Percentiles rank a stretch among this genome's conserved stretches.
Evolutionary conservation across 306 rosid genomes (phyloP).

Genomic region (Cicer yamashitae): DNA sequence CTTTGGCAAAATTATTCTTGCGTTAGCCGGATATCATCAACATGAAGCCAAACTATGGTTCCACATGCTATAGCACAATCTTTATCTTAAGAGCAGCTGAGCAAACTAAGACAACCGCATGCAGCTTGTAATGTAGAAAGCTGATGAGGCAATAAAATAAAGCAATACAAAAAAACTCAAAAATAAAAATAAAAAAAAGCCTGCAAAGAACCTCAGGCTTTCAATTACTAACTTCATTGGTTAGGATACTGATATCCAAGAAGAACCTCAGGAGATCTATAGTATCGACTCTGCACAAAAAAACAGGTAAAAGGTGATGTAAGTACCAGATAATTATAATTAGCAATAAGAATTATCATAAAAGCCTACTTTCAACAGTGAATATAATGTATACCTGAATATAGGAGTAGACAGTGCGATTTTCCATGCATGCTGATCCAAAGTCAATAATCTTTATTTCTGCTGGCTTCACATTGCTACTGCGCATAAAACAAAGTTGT

Average conservation of each 20-base stretch:
- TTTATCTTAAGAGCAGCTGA: slow-evolving; percentile 22
- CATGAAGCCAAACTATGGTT: slow-evolving; percentile 34
- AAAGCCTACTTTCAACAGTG: slow-evolving; percentile 29
- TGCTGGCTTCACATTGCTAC: slow-evolving; percentile 79
- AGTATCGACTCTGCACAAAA: slow-evolving; percentile 92
- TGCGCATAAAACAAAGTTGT: slow-evolving; percentile 46
- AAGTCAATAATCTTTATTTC: slow-evolving; percentile 96
- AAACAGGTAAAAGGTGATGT: slow-evolving; percentile 23
- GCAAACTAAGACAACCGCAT: slow-evolving; percentile 31
- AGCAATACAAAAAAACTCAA: slow-evolving; percentile 19
- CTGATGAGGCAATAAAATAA: slow-evolving; percentile 21
- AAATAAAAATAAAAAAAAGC: slow-evolving; percentile 23
- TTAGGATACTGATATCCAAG: slow-evolving; percentile 99
- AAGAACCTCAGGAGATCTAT: slow-evolving; percentile 98
- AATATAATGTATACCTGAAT: slow-evolving; percentile 72
- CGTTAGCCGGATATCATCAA: slow-evolving; percentile 8
- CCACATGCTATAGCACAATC: slow-evolving; percentile 36
- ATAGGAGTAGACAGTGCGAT: slow-evolving; percentile 98
- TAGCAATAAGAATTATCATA: slow-evolving; percentile 37
- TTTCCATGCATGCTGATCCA: slow-evolving; percentile 99
- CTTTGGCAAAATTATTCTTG: slow-evolving; percentile 3
- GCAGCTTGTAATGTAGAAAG: slow-evolving; percentile 28
- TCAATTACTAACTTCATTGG: slow-evolving; percentile 40
- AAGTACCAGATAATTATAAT: slow-evolving; percentile 39
- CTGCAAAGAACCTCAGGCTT: slow-evolving; percentile 10